Base-by-base conservation (phyloP, 805 yeast genomes). In the Kluyveromyces aestuarii region DNA sequence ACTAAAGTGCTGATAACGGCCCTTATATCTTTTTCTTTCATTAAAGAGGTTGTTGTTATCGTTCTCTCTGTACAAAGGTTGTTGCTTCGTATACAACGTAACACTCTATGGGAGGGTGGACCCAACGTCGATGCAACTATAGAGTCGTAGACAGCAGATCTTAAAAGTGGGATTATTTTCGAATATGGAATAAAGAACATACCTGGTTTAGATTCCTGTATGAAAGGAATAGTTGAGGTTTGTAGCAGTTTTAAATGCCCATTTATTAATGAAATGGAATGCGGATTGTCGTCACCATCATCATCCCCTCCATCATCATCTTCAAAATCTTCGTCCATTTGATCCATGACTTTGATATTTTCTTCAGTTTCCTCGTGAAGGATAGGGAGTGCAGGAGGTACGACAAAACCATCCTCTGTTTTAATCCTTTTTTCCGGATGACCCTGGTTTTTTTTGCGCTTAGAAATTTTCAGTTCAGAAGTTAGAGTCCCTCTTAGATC, bases 51-150 rank as follows among this genome's bases (percentile, higher is more conserved):
- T 46, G 85, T 82, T 37, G 88, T 79, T 45, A 93, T 76, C 17
- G 82, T 72, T 59, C 91, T 90, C 60, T 93, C 99, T 53, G 95
- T 96, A 8, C 84, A 83, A 43, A 88, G 72, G 53, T 80, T 80
- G 57, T 79, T 73, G 9, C 75, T 75, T 49, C 86, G 79, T 33
- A 93, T 75, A 56, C 96, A 85, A 53, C 95, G 80, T 51, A 91
- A 68, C 2, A 93, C 72, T 47, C 96, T 75, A 48, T 85, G 74
- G 0, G 90, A 79, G 16, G 82, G 75, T 8, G 75, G 69, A 1
- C 93, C 93, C 51, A 85, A 67, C 0, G 86, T 74, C 1, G 80
- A 68, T 48, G 81, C 77, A 40, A 86, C 59, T 25, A 81, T 61
- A 41, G 79, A 75, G 53, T 83, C 86, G 56, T 75, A 77, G 16